Conservation (phyloP, 441 rosid genomes). For the Eruca vesicaria region DNA sequence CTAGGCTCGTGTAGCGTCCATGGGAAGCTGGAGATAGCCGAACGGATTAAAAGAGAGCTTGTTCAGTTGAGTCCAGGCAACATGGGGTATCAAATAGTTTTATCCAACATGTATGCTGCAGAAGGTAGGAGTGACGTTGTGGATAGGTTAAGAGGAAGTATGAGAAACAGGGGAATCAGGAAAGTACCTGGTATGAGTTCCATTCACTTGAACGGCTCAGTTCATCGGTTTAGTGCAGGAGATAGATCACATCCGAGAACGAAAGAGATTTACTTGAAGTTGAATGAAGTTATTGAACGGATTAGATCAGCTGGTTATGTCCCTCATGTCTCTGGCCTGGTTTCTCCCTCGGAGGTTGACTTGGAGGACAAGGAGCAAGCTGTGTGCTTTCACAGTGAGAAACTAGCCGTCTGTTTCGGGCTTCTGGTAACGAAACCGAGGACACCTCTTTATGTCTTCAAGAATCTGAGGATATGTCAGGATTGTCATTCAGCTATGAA, state of each 20-base stretch:
- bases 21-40: constrained; percentile 57
- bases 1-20: constrained; percentile 71
- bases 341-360: constrained; percentile 25
- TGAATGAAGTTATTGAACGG: constrained; percentile 59
- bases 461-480: constrained; percentile 73
- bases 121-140: constrained; percentile 60
- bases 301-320: constrained; percentile 62
- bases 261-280: constrained; percentile 48
- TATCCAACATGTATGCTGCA: constrained; percentile 66
- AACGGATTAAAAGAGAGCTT: constrained; percentile 47
- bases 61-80: constrained; percentile 54
- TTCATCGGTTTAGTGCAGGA: constrained; percentile 72
- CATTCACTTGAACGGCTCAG: constrained; percentile 50
- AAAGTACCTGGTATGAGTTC: constrained; percentile 82
- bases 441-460: constrained; percentile 48
- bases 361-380: not conserved
- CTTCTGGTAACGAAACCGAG: constrained; percentile 7
- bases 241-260: constrained; percentile 62
- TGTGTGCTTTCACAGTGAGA: not conserved
- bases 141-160: constrained; percentile 46
- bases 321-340: constrained; percentile 42
- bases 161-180: constrained; percentile 50
- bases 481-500: constrained; percentile 83
- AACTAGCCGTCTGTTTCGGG: not conserved
- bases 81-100: constrained; percentile 57